Evolutionary conservation across 345 rosid species (phyloP).

Genomic region (Lenwebbia sp.): DNA sequence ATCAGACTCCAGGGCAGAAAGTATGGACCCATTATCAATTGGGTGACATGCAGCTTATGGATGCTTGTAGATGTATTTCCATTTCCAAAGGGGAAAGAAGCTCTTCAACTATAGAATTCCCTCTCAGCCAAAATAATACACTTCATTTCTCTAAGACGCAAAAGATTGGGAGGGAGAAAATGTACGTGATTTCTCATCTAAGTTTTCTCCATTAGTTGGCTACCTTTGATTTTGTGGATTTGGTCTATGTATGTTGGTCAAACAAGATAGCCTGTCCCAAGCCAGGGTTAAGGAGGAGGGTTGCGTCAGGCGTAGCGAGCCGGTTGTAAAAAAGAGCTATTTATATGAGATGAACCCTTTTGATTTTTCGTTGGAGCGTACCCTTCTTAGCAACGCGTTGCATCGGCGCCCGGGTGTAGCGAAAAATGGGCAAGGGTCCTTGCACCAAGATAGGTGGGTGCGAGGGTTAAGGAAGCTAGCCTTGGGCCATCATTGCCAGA

Average conservation of each 20-base stretch:
- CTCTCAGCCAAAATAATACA: not conserved
- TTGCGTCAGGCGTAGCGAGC: no score
- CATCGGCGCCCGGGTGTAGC: no score
- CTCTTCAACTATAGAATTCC: not conserved
- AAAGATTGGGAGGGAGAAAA: not conserved
- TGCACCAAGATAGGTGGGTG: no score
- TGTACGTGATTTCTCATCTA: not conserved
- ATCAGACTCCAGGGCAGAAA: not conserved
- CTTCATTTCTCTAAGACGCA: not conserved
- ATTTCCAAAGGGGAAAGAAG: not conserved
- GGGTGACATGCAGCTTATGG: not conserved
- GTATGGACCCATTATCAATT: not conserved
- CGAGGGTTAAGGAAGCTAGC: no score
- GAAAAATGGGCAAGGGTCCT: no score
- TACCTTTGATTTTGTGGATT: not conserved
- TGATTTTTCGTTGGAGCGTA: no score
- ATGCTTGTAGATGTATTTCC: not conserved
- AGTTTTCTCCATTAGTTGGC: not conserved
- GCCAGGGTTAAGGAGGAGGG: no score
- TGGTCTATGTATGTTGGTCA: not conserved
- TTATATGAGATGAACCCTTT: no score
- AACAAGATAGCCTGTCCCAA: no score
- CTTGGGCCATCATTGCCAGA: no score
- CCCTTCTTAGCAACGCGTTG: no score
- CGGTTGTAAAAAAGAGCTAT: no score